Evolutionary conservation across 1,284 basidiomycete genomes (phyloP).

Genomic region (Malassezia japonica): DNA sequence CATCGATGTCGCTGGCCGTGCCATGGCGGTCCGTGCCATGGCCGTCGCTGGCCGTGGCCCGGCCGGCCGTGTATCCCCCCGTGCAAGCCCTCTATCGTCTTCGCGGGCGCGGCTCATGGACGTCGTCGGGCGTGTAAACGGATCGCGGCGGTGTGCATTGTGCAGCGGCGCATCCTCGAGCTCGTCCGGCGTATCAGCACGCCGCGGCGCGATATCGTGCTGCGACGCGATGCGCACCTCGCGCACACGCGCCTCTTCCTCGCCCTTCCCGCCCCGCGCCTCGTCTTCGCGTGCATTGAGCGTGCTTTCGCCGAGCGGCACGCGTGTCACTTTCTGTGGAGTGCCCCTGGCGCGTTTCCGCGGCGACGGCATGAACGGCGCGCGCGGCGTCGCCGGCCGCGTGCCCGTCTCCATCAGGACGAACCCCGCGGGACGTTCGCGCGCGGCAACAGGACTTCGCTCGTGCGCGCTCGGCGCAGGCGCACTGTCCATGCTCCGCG

Average conservation of each 20-base stretch:
- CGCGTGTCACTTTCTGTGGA: neutral
- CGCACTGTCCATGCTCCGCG: slow-evolving; percentile 10
- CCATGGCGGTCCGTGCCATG: neutral
- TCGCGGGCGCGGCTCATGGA: neutral
- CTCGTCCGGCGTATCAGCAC: too few relatives aligned
- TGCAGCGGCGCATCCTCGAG: too few relatives aligned
- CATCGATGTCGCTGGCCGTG: neutral
- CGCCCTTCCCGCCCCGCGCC: too few relatives aligned
- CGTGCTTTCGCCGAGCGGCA: neutral
- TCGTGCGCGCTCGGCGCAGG: neutral
- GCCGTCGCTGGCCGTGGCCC: neutral
- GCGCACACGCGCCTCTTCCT: too few relatives aligned
- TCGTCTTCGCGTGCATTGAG: too few relatives aligned
- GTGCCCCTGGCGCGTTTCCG: slow-evolving; percentile 4
- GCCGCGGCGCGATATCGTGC: too few relatives aligned
- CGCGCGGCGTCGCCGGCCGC: slow-evolving; percentile 4
- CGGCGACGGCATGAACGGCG: slow-evolving; percentile 19
- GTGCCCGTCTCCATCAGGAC: neutral
- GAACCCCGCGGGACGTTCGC: slow-evolving; percentile 11
- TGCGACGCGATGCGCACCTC: too few relatives aligned
- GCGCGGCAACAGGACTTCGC: neutral
- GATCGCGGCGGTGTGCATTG: too few relatives aligned
- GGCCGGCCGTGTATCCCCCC: neutral
- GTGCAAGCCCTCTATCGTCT: too few relatives aligned
- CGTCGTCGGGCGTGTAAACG: too few relatives aligned